Base-by-base conservation (phyloP, 1,284 basidiomycete species). In the Ustilago bromivora region DNA sequence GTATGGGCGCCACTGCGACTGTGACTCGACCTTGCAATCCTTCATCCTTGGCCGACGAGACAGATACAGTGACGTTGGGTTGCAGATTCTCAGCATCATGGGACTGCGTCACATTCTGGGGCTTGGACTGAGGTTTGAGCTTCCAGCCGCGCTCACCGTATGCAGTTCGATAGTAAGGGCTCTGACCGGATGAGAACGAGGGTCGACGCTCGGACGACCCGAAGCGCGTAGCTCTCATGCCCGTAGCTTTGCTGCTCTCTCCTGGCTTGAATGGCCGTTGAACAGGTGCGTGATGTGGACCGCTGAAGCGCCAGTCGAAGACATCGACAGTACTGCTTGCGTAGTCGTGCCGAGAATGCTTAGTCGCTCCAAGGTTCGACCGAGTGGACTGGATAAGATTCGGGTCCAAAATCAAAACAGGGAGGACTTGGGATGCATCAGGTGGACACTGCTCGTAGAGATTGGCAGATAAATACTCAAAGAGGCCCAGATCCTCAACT, bases 141-240 rank as follows among this genome's bases (percentile, higher is more conserved):
- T 81, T 80, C 80, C 80, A 82, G 11, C 70, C 79, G 2, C 68
- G 72, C 9, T 82, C 80, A 2, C 78, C 76, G 31, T 63, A 79
- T 8, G 65, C 47, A 15, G 73, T 65, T 35, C 66, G 67, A 17
- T 57, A 47, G 49, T 76, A 81, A 3, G 76, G 79, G 52, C 36
- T 67, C 7, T 31, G 32, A 1, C 35, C 15, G 7, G 56, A 51
- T 4, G 52, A 52, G 13, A 65, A 53, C 0, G 71, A 66, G 28
- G 34, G 5, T 4, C 58, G 19, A 7, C 76, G 65, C 3, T 69
- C 68, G 17, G 60, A 31, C 8, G 65, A 10, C 17, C 55, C 57
- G 55, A 78, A 78, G 9, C 71, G 69, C 36, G 76, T 61, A 31
- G 66, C 47, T 15, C 61, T 59, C 4, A 54, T 19, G 0, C 67